These are phyloP conservation scores for Trichothecium roseum DNA, from an alignment of 2,329 filamentous ascomycete genomes.

Conservation along the genomic window DNA sequence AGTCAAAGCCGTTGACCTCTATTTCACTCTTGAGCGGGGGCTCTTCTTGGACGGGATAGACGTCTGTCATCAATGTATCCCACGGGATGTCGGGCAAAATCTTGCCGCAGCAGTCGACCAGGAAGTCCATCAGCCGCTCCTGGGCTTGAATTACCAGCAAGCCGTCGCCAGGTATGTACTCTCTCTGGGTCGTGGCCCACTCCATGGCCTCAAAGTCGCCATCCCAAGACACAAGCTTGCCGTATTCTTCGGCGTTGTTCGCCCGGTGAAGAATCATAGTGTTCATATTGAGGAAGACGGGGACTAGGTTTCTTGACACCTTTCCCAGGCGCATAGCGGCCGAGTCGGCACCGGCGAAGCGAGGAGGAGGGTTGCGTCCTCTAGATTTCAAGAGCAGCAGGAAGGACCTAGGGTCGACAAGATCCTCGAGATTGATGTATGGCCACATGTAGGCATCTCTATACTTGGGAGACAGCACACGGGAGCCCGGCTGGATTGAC, in stretches of 20 bases:
- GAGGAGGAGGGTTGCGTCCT: slow-evolving; percentile 31
- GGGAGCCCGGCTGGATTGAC: slow-evolving; percentile 8
- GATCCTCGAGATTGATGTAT: slow-evolving; percentile 47
- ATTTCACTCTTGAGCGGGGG: slow-evolving; percentile 19
- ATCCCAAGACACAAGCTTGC: slow-evolving; percentile 21
- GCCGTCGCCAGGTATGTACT: slow-evolving; percentile 33
- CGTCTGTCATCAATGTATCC: slow-evolving; percentile 14
- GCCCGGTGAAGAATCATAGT: slow-evolving; percentile 23
- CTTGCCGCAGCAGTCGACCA: slow-evolving; percentile 32
- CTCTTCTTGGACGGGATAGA: slow-evolving; percentile 24
- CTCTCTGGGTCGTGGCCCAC: slow-evolving; percentile 20
- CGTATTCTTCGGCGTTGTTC: slow-evolving; percentile 19
- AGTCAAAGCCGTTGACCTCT: slow-evolving; percentile 20
- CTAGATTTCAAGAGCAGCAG: slow-evolving; percentile 42
- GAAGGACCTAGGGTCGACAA: slow-evolving; percentile 30
- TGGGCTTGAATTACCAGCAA: slow-evolving; percentile 41
- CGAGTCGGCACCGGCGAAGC: slow-evolving; percentile 36
- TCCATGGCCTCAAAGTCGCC: slow-evolving; percentile 24
- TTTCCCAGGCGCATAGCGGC: slow-evolving; percentile 19
- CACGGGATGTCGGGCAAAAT: slow-evolving; percentile 41
- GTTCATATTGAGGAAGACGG: slow-evolving; percentile 17
- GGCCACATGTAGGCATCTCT: slow-evolving; percentile 39
- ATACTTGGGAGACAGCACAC: too few relatives aligned
- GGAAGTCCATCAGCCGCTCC: slow-evolving; percentile 33
- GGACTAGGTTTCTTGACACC: slow-evolving; percentile 12